These are phyloP conservation scores for Geoglossum glabrum DNA, from an alignment of 495 filamentous ascomycete genomes.

Conservation along the genomic window DNA sequence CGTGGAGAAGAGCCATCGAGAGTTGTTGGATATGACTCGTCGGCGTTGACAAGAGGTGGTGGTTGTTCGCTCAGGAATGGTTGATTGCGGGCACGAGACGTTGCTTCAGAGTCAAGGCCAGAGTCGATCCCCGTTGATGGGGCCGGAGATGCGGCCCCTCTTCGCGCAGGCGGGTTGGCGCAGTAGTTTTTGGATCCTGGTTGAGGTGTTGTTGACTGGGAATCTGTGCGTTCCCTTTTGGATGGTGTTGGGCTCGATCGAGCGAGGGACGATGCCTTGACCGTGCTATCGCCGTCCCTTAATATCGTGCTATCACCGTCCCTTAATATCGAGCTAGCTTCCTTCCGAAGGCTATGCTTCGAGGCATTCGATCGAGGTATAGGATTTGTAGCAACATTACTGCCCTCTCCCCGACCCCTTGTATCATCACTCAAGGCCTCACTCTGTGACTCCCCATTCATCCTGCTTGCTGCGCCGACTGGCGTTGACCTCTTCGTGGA, in stretches of 20 bases:
- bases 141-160: slow-evolving; percentile 17
- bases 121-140: slow-evolving; percentile 5
- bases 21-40: neutral
- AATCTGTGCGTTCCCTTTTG: neutral
- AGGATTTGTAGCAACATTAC: neutral
- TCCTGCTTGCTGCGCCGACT: neutral
- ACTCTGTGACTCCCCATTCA: neutral
- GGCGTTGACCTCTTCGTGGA: neutral
- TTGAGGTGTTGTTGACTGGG: neutral
- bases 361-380: neutral
- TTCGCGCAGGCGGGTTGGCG: slow-evolving; percentile 16
- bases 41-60: neutral
- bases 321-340: neutral
- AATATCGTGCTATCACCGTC: neutral
- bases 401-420: neutral
- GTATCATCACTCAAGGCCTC: neutral
- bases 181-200: slow-evolving; percentile 7
- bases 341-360: neutral
- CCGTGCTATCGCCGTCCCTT: neutral
- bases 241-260: neutral
- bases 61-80: neutral
- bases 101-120: slow-evolving; percentile 1
- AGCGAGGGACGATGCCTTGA: neutral
- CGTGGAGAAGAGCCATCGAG: neutral
- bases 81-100: slow-evolving; percentile 1